Evolutionary conservation across 768 basidiomycete species (phyloP).

Genomic region (Termitomyces sp.): DNA sequence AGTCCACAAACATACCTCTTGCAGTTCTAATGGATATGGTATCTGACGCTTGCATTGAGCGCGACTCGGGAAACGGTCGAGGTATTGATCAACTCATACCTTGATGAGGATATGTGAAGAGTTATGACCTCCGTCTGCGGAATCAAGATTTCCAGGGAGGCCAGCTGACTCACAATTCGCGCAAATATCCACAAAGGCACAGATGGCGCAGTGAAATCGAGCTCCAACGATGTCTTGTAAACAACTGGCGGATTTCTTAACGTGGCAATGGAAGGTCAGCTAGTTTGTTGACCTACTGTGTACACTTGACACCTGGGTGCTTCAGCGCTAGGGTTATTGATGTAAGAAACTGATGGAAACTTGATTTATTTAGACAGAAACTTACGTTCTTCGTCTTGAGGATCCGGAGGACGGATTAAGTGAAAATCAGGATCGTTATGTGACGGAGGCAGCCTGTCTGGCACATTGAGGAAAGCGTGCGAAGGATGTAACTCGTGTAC

Average conservation of each 20-base stretch:
- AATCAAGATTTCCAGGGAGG: constrained; percentile 76
- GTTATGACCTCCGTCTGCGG: constrained; percentile 69
- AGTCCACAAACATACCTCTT: constrained; percentile 42
- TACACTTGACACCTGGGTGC: constrained; percentile 80
- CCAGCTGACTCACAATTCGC: constrained; percentile 85
- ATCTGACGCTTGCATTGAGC: constrained; percentile 48
- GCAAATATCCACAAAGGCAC: constrained; percentile 80
- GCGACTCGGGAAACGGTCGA: not conserved
- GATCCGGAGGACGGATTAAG: constrained; percentile 27
- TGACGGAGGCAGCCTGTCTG: constrained; percentile 47
- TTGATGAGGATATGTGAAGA: constrained; percentile 94
- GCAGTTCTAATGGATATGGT: constrained; percentile 71
- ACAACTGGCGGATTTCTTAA: constrained; percentile 47
- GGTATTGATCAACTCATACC: constrained; percentile 32
- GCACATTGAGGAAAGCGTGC: constrained; percentile 79
- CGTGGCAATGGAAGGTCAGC: not conserved
- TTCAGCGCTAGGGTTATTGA: constrained; percentile 49
- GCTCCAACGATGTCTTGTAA: constrained; percentile 87
- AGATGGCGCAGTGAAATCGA: constrained; percentile 89
- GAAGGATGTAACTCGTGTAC: constrained; percentile 90
- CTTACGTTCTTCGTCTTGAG: constrained; percentile 59
- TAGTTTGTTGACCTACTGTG: constrained; percentile 55
- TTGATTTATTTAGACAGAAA: not conserved
- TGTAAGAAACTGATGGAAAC: not conserved
- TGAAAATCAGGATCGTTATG: constrained; percentile 34